Evolutionary conservation across 305 asterid species (phyloP).

Genomic region (Fraxinus nigra): DNA sequence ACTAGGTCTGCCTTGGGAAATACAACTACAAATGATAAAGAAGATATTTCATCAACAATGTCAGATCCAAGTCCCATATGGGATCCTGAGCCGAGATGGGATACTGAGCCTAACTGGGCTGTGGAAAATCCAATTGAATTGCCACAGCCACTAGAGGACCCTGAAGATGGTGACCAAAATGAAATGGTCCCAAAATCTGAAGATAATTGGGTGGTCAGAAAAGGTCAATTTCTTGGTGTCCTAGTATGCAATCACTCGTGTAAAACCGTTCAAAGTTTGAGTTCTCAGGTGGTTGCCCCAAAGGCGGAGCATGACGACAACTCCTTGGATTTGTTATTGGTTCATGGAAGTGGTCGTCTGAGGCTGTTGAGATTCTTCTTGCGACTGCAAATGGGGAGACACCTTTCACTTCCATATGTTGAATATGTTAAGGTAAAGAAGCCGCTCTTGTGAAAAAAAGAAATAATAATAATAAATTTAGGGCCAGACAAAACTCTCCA

Average conservation of each 20-base stretch:
- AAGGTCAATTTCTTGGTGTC: constrained; percentile 77
- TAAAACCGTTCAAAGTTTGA: constrained; percentile 89
- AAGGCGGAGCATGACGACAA: constrained; percentile 91
- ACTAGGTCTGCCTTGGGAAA: constrained; percentile 77
- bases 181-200: constrained; percentile 45
- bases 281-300: constrained; percentile 95
- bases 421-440: constrained; percentile 82
- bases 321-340: constrained; percentile 74
- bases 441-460: not conserved
- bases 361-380: constrained; percentile 79
- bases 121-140: constrained; percentile 67
- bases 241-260: constrained; percentile 91
- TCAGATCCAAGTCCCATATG: constrained; percentile 98
- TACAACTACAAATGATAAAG: constrained; percentile 66
- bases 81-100: constrained; percentile 99
- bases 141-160: constrained; percentile 60
- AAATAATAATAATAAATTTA: not conserved
- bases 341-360: constrained; percentile 81
- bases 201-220: constrained; percentile 62
- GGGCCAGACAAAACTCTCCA: not conserved
- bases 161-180: constrained; percentile 39
- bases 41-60: constrained; percentile 92
- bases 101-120: constrained; percentile 64
- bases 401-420: constrained; percentile 79
- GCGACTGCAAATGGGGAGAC: constrained; percentile 76